These are phyloP conservation scores for Botryosphaeria dothidea DNA, from an alignment of 2,329 filamentous ascomycete genomes.

Conservation along the genomic window DNA sequence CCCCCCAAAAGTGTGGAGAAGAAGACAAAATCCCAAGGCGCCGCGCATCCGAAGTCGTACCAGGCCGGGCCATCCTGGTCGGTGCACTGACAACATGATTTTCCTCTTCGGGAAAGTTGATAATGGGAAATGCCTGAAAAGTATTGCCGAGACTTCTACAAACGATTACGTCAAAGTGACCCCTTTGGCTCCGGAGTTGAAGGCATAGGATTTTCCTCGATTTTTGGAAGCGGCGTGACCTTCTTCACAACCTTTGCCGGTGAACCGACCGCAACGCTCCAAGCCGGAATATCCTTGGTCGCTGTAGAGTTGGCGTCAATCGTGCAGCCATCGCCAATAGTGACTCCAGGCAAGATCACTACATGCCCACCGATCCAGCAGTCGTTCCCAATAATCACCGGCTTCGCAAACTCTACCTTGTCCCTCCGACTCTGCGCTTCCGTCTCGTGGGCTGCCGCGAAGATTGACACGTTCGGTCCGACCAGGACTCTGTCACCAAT, in stretches of 20 bases:
- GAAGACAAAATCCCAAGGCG: too few relatives aligned
- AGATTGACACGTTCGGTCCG: conserved; percentile 55
- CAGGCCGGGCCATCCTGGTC: too few relatives aligned
- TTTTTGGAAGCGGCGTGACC: conserved; percentile 25
- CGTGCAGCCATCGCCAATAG: conserved; percentile 70
- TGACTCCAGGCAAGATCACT: conserved; percentile 71
- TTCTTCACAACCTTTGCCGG: conserved; percentile 60
- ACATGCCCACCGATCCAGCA: conserved; percentile 51
- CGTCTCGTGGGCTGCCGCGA: conserved; percentile 54
- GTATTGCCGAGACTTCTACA: too few relatives aligned
- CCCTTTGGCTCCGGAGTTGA: too few relatives aligned
- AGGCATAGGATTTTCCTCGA: too few relatives aligned
- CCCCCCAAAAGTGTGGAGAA: too few relatives aligned
- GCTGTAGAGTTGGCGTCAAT: conserved; percentile 82
- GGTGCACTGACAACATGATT: too few relatives aligned
- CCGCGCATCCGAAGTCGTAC: too few relatives aligned
- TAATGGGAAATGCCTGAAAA: too few relatives aligned
- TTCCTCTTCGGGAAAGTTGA: too few relatives aligned
- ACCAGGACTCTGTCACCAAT: conserved; percentile 56
- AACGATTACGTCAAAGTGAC: too few relatives aligned
- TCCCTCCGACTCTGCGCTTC: conserved; percentile 50
- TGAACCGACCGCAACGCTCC: conserved; percentile 65
- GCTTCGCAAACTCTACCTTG: conserved; percentile 52
- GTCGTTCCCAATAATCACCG: conserved; percentile 48
- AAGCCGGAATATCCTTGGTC: conserved; percentile 69